Evolutionary conservation across 2,329 filamentous ascomycete species (phyloP), one percentile per base, ranked within the genome.

Genomic region (Aspergillus transmontanensis): DNA sequence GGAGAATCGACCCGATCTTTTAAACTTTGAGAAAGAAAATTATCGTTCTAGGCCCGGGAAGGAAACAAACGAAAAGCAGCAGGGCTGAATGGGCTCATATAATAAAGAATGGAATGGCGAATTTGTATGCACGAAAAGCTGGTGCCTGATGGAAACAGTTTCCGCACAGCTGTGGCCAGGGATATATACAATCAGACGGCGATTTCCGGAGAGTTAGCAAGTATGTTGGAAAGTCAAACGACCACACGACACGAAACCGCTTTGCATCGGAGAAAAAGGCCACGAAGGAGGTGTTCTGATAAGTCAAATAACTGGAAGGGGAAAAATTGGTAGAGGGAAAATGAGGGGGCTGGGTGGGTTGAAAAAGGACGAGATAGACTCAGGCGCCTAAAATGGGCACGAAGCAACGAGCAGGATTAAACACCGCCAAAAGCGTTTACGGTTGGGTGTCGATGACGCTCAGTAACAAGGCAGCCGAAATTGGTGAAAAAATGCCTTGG

Each of bases 381-480:
- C 41, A 60, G 62, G 66, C 64, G 65, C 62, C 68, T 69, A 69
- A 69, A 61, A 66, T 54, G 59, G 65, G 61, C 59, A 66, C 65
- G 41, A 68, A 70, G 65, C 65, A 64, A 63, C 70, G 66, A 72
- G 70, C 66, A 64, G 63, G 68, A 68, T 56, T 58, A 34, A 32
- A 57, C 56, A 59, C 64, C 65, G 64, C 54, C 41, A 56, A 30
- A 36, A 46, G 56, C 43, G 21, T 56, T 41, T 48, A 28, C 32
- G 57, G 63, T 68, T 68, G 64, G 68, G 64, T 69, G 66, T 58
- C 62, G 45, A 63, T 64, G 60, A 64, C 65, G 64, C 63, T 61
- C 50, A 61, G 46, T 56, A 58, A 63, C 66, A 66, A 64, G 68
- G 66, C 66, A 68, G 59, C 61, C 66, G 60, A 61, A 57, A 57